phyloP scores from a whole-genome alignment of 1,139 yeast genomes.

The Yamadazyma diddensiae region DNA sequence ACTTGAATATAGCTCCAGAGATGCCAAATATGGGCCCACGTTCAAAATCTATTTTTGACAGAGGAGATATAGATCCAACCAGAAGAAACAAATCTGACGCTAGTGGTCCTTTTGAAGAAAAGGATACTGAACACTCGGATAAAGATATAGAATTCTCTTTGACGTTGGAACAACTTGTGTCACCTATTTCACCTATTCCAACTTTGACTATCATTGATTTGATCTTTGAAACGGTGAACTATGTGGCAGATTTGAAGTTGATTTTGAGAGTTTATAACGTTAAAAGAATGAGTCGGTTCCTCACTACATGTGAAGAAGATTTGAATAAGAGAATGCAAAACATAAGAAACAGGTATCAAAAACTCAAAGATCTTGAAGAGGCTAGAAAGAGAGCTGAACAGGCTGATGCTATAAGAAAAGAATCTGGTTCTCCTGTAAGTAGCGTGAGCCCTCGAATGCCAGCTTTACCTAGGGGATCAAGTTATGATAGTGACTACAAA shows the following conservation, averaged over 20 bases:
- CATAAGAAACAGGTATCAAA: conserved; percentile 9
- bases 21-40: conserved; percentile 28
- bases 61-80: conserved; percentile 17
- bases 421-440: conserved; percentile 2
- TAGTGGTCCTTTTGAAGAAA: conserved; percentile 8
- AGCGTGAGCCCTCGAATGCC: conserved; percentile 6
- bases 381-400: conserved; percentile 1
- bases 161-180: conserved; percentile 52
- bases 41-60: conserved; percentile 37
- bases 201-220: conserved; percentile 53
- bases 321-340: conserved; percentile 18
- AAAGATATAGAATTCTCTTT: conserved; percentile 16
- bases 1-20: conserved; percentile 25
- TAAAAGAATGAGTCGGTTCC: conserved; percentile 50
- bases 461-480: conserved; percentile 7
- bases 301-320: conserved; percentile 35
- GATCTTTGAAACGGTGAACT: conserved; percentile 57
- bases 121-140: conserved; percentile 11
- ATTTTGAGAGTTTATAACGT: conserved; percentile 62
- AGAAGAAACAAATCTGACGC: conserved; percentile 10
- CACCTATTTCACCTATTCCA: conserved; percentile 52
- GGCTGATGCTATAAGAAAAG: neutral
- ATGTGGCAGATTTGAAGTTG: conserved; percentile 62
- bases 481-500: conserved; percentile 9
- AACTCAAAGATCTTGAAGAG: conserved; percentile 3